Conservation (phyloP, 352 stramenopile genomes). For the Phytophthora sp. region DNA sequence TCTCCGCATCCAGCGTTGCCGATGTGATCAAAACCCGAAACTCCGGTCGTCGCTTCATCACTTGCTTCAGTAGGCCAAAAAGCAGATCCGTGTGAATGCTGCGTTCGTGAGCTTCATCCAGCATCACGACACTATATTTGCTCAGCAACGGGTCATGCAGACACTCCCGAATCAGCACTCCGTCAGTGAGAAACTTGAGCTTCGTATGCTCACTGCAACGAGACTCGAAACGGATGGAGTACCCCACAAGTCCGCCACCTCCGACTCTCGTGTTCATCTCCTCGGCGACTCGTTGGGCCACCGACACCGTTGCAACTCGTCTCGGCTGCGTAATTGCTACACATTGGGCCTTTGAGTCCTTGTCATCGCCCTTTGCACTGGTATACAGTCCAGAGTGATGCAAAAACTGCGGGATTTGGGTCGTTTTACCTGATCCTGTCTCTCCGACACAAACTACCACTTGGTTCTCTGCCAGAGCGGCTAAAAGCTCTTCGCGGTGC, state of each 20-base stretch:
- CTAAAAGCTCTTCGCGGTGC: slow-evolving; percentile 69
- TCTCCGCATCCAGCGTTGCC: slow-evolving; percentile 89
- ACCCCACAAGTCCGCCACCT: slow-evolving; percentile 81
- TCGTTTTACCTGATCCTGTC: slow-evolving; percentile 97
- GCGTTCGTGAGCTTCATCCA: slow-evolving; percentile 98
- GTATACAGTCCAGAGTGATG: slow-evolving; percentile 47
- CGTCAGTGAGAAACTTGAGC: slow-evolving; percentile 89
- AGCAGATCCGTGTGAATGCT: slow-evolving; percentile 98
- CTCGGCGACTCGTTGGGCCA: slow-evolving; percentile 96
- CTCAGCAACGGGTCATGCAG: slow-evolving; percentile 74
- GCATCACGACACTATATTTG: slow-evolving; percentile 91
- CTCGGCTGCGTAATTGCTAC: slow-evolving; percentile 93
- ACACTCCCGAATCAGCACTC: slow-evolving; percentile 83
- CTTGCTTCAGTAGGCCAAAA: slow-evolving; percentile 93
- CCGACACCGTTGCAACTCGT: slow-evolving; percentile 97
- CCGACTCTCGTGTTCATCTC: slow-evolving; percentile 90
- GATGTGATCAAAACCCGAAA: slow-evolving; percentile 95
- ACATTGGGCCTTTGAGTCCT: slow-evolving; percentile 13
- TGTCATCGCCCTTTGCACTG: slow-evolving; percentile 18
- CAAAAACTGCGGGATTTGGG: slow-evolving; percentile 84
- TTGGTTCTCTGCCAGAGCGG: slow-evolving; percentile 48
- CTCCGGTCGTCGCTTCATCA: slow-evolving; percentile 65
- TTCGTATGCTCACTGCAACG: slow-evolving; percentile 58
- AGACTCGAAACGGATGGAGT: slow-evolving; percentile 99
- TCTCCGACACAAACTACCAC: slow-evolving; percentile 91